These are phyloP conservation scores for Zalaria obscura DNA, from an alignment of 2,329 filamentous ascomycete genomes.

Conservation along the genomic window DNA sequence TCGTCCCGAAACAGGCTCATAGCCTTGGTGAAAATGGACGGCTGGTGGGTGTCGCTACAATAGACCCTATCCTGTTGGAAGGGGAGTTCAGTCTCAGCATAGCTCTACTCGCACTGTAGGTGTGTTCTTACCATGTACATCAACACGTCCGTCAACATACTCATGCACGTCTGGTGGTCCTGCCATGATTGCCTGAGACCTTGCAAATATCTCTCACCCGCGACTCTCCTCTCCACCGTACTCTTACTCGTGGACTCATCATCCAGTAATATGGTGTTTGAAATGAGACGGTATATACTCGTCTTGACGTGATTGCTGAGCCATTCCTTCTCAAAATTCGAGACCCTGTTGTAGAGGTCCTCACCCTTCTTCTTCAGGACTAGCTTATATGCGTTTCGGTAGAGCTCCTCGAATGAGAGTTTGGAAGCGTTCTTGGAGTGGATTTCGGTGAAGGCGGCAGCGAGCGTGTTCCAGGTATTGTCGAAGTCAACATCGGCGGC, in stretches of 20 bases:
- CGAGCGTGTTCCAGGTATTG: slow-evolving; percentile 65
- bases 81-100: background rate
- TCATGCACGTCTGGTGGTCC: slow-evolving; percentile 82
- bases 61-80: slow-evolving; percentile 56
- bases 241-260: background rate
- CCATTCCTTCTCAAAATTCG: slow-evolving; percentile 69
- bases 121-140: slow-evolving; percentile 65
- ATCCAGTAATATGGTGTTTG: slow-evolving; percentile 32
- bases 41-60: slow-evolving; percentile 54
- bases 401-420: slow-evolving; percentile 89
- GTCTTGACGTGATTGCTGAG: slow-evolving; percentile 60
- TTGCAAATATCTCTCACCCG: slow-evolving; percentile 70
- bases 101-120: background rate
- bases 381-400: slow-evolving; percentile 86
- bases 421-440: slow-evolving; percentile 81
- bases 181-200: slow-evolving; percentile 69
- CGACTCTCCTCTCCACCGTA: slow-evolving; percentile 61
- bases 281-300: slow-evolving; percentile 56
- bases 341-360: slow-evolving; percentile 66
- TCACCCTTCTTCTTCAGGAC: slow-evolving; percentile 79
- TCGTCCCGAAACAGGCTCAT: slow-evolving; percentile 83
- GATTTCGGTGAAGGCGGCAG: slow-evolving; percentile 69
- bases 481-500: slow-evolving; percentile 66
- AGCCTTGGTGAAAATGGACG: slow-evolving; percentile 69
- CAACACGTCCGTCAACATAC: slow-evolving; percentile 85